Evolutionary conservation across 106 monocot genomes (phyloP), one percentile per base, ranked within the genome.

Genomic region (Iris macrosiphon): DNA sequence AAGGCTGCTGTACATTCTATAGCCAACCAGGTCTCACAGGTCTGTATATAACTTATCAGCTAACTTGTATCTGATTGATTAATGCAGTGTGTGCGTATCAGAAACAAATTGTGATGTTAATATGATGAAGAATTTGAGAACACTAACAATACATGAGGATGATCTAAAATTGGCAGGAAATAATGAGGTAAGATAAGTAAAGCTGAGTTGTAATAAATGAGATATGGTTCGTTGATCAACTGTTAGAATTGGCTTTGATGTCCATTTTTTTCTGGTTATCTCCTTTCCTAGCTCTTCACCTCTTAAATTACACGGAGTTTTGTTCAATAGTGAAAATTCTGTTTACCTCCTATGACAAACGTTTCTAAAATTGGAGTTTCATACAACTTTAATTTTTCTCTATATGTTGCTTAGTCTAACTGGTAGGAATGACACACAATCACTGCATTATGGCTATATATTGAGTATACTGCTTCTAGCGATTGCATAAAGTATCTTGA

Each of bases 11-110:
- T 83, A 27, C 77, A 80, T 69, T 72, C 79, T 46, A 61, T 93
- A 55, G 79, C 87, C 25, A 79, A 83, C 15, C 87, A 87, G 50
- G 93, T 93, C 53, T 93, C 93, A 62, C 93, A 93, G 93, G 93
- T 93, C 48, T 44, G 34, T 35, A 10, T 35, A 10, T 10, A 35
- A 6, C 10, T 35, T 35, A 6, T 35, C 34, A 6, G 34, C 10
- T 35, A 10, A 35, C 10, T 35, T 35, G 34, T 35, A 6, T 10
- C 34, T 35, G 10, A 4, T 35, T 35, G 40, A 15, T 37, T 15
- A 11, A 19, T 16, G 22, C 1, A 37, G 16, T 57, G 3, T 14
- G 19, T 23, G 37, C 18, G 2, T 55, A 0, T 34, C 1, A 0
- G 1, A 15, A 24, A 7, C 5, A 40, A 57, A 16, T n/a, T 35